Evolutionary conservation across 208 protist genomes (phyloP).

Genomic region (Phytomonas sp.): DNA sequence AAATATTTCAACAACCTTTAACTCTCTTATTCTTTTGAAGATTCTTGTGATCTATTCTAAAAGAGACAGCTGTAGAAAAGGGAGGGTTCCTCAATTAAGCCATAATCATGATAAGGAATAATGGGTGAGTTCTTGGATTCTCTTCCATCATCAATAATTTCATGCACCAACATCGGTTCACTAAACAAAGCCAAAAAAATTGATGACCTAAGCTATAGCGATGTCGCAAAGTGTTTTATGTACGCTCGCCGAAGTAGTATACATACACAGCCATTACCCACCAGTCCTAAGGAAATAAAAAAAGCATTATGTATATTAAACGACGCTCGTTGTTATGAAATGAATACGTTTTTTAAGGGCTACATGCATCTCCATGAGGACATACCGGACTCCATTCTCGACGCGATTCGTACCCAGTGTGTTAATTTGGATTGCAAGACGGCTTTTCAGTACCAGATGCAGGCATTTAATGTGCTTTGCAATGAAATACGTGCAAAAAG

Average conservation of each 20-base stretch:
- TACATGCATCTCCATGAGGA: constrained; percentile 58
- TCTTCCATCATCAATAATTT: constrained; percentile 19
- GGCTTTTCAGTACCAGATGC: constrained; percentile 51
- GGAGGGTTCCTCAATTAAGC: background rate
- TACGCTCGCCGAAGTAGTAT: constrained; percentile 52
- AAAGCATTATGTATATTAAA: constrained; percentile 44
- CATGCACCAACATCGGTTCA: constrained; percentile 44
- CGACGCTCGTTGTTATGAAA: constrained; percentile 54
- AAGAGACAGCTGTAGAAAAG: background rate
- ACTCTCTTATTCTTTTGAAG: background rate
- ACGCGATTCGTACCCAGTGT: constrained; percentile 44
- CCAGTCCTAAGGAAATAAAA: constrained; percentile 49
- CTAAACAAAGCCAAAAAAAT: constrained; percentile 13
- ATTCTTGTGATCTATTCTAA: background rate
- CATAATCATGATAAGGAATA: constrained; percentile 31
- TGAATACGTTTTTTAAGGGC: constrained; percentile 57
- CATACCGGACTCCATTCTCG: constrained; percentile 44
- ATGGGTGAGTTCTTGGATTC: constrained; percentile 45
- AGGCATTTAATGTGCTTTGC: constrained; percentile 54
- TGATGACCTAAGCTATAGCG: constrained; percentile 25
- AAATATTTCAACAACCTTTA: background rate
- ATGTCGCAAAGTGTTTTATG: constrained; percentile 51
- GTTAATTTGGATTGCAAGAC: constrained; percentile 52
- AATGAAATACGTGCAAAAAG: constrained; percentile 49
- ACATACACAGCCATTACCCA: constrained; percentile 51